phyloP scores from a whole-genome alignment of 768 basidiomycete genomes.

The Dentipellis fragilis region DNA sequence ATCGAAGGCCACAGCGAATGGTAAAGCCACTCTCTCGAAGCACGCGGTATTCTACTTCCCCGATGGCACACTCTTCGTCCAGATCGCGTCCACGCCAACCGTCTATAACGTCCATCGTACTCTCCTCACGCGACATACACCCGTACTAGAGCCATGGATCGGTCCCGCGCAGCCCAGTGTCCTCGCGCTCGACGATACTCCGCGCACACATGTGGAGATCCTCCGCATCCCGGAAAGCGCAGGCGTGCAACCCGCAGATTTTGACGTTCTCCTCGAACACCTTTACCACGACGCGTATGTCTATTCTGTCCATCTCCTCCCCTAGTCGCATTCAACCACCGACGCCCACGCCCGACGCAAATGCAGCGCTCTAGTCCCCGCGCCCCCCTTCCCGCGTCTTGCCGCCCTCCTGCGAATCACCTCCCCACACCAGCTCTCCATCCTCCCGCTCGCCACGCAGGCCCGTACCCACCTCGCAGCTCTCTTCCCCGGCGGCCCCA shows the following conservation, averaged over 20 bases:
- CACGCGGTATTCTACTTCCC: no score
- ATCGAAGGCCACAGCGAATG: no score
- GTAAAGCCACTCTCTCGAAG: no score
- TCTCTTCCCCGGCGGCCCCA: conserved; percentile 41
- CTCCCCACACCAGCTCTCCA: no score
- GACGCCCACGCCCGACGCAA: neutral
- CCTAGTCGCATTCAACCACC: neutral
- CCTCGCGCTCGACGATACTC: neutral
- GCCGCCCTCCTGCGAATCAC: neutral
- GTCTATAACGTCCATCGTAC: neutral
- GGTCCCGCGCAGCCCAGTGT: neutral
- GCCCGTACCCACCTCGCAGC: conserved; percentile 32
- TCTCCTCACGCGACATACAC: neutral
- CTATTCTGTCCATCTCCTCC: neutral
- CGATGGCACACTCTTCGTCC: no score
- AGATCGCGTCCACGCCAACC: neutral
- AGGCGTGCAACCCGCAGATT: neutral
- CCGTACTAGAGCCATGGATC: neutral
- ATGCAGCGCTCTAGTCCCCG: neutral
- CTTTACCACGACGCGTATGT: neutral
- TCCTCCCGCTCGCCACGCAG: conserved; percentile 32
- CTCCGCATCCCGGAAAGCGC: neutral
- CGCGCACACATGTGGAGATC: neutral
- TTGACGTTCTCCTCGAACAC: neutral
- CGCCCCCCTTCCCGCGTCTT: neutral